Evolutionary conservation across 345 rosid genomes (phyloP), one percentile per base, ranked within the genome.

Genomic region (Euphorbia pulcherrima): DNA sequence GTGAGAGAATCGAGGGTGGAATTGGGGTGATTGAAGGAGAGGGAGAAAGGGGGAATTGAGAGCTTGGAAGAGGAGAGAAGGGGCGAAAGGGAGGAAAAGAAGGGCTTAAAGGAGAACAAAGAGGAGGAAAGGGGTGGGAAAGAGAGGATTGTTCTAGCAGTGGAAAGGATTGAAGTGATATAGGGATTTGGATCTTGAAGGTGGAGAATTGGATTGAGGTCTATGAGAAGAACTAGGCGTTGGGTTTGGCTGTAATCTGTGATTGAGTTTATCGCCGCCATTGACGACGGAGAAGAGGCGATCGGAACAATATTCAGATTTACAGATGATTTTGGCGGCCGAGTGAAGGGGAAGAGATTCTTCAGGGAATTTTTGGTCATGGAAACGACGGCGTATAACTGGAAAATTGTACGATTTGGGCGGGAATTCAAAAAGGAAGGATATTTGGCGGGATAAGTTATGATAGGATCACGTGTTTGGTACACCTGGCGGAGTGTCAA

Each of bases 21-120:
- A 28, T 17, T 47, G 6, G 90, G 82, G 72, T 47, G 87, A 80
- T 86, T 82, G 63, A 94, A 94, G 16, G 92, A 89, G 48, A 89
- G 91, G 1, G 87, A 81, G 10, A 75, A 76, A 9, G 88, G 83
- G 8, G 90, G 73, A 64, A 65, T 67, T 5, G 86, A 82, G 65
- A 91, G 87, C 77, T 87, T 94, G 1, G 96, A 89, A 67, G 97
- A 91, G 72, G 93, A 91, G 14, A 91, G 85, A n/a, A 94, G 81
- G 3, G 99, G 90, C 52, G 96, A 91, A 3, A 94, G 79, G 40
- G 97, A 94, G 51, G 99, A 89, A 60, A 94, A 84, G 82, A 94
- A 88, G 75, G 83, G 90, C 28, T 85, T 94, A 78, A 84, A 85
- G 51, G 97, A 81, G 77, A 90, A 94, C 30, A 94, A 85, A 20